A percentile compares a stretch with the other conserved stretches of the same genome.
These are phyloP conservation scores for Termitomyces titanicus DNA, from an alignment of 768 basidiomycete genomes.

Conservation along the genomic window DNA sequence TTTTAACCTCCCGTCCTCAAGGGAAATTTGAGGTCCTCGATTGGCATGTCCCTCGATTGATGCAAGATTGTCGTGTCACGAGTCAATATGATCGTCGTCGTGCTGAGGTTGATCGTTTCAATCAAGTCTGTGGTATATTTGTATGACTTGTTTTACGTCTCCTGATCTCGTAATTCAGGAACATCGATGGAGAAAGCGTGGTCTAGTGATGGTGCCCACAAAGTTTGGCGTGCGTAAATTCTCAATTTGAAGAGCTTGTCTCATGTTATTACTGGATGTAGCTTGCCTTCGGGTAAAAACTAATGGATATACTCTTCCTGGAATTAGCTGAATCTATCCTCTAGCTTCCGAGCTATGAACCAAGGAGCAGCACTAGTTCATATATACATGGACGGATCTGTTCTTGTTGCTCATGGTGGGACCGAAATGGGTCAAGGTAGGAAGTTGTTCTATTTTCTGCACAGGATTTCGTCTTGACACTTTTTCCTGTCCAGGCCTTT, in stretches of 20 bases:
- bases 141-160: neutral
- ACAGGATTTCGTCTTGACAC: neutral
- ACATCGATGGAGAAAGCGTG: slow-evolving; percentile 15
- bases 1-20: neutral
- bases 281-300: slow-evolving; percentile 14
- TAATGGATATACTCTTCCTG: neutral
- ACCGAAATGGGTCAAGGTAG: slow-evolving; percentile 18
- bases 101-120: slow-evolving; percentile 14
- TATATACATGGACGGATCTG: slow-evolving; percentile 16
- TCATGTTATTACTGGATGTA: neutral
- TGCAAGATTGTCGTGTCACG: slow-evolving; percentile 13
- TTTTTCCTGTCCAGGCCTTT: neutral
- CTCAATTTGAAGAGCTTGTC: neutral
- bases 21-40: slow-evolving; percentile 9
- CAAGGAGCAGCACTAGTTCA: slow-evolving; percentile 15
- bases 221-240: slow-evolving; percentile 9
- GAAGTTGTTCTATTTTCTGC: neutral
- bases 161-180: slow-evolving; percentile 1
- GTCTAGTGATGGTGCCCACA: slow-evolving; percentile 12
- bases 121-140: neutral
- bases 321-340: neutral
- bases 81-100: slow-evolving; percentile 13
- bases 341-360: slow-evolving; percentile 9
- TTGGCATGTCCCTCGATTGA: slow-evolving; percentile 16
- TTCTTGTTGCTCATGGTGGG: slow-evolving; percentile 14